phyloP scores from a whole-genome alignment of 139 green algal species.

The Dunaliella sp. region DNA sequence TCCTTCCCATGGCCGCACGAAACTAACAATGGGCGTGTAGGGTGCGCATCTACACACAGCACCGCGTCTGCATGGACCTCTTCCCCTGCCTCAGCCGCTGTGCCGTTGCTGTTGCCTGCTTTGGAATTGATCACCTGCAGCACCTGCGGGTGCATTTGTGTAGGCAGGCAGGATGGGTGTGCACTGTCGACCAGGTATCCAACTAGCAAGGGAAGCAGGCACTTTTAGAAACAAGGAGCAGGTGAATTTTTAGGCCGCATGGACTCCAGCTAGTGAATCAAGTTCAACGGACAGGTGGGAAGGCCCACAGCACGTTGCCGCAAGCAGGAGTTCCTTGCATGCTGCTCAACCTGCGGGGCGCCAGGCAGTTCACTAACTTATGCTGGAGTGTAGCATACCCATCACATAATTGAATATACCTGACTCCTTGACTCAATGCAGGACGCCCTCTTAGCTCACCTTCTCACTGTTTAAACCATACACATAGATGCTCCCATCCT shows the following conservation, averaged over 20 bases:
- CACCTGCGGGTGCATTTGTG: too few relatives aligned
- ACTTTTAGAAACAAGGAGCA: not conserved
- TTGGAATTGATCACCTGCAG: conserved; percentile 9
- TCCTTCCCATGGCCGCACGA: conserved; percentile 56
- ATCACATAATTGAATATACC: too few relatives aligned
- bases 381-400: too few relatives aligned
- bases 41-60: conserved; percentile 52
- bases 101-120: conserved; percentile 5
- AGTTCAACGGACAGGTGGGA: too few relatives aligned
- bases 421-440: not conserved
- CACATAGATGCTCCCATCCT: conserved; percentile 77
- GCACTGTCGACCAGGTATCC: too few relatives aligned
- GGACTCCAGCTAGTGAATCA: too few relatives aligned
- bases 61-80: conserved; percentile 31
- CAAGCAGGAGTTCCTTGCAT: too few relatives aligned
- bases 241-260: too few relatives aligned
- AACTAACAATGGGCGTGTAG: conserved; percentile 32
- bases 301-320: too few relatives aligned
- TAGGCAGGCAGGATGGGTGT: too few relatives aligned
- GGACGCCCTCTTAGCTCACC: conserved; percentile 23
- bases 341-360: too few relatives aligned
- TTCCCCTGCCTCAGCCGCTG: not conserved
- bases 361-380: too few relatives aligned
- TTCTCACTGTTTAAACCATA: conserved; percentile 76
- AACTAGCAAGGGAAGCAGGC: not conserved